phyloP scores from a whole-genome alignment of 108 stramenopile species.

The Cyclostephanos invisitatus region DNA sequence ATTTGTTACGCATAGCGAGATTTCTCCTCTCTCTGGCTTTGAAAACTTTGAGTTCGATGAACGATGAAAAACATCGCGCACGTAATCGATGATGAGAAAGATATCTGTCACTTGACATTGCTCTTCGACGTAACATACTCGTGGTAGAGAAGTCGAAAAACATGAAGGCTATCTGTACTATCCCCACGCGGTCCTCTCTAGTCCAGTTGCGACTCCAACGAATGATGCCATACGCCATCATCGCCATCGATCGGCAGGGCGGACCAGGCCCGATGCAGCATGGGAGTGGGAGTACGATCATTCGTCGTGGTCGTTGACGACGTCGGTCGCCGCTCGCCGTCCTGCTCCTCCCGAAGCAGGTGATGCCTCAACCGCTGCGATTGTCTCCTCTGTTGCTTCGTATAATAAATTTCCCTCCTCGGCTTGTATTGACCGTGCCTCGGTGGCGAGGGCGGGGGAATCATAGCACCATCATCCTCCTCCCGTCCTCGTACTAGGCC shows the following conservation, averaged over 20 bases:
- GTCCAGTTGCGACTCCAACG: constrained; percentile 28
- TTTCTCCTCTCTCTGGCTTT: too few relatives aligned
- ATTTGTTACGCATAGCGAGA: too few relatives aligned
- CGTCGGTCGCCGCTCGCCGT: constrained; percentile 1
- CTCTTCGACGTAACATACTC: too few relatives aligned
- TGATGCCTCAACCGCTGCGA: constrained; percentile 35
- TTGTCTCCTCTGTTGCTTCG: constrained; percentile 50
- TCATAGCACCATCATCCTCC: not conserved
- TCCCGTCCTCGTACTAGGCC: too few relatives aligned
- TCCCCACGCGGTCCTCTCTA: not conserved
- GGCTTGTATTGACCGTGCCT: constrained; percentile 28
- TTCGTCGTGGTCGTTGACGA: not conserved
- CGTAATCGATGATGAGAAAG: too few relatives aligned
- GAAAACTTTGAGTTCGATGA: too few relatives aligned
- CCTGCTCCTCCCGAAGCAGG: constrained; percentile 20
- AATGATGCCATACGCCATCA: constrained; percentile 34
- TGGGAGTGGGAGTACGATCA: not conserved
- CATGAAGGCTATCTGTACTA: too few relatives aligned
- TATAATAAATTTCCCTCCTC: constrained; percentile 23
- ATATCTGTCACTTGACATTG: too few relatives aligned
- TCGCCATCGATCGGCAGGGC: constrained; percentile 21
- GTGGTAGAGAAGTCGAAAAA: too few relatives aligned
- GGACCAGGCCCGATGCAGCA: constrained; percentile 47
- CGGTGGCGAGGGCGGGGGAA: constrained; percentile 7
- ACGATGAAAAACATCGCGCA: too few relatives aligned